These are phyloP conservation scores for Lactarius vividus DNA, from an alignment of 768 basidiomycete genomes.

Conservation along the genomic window DNA sequence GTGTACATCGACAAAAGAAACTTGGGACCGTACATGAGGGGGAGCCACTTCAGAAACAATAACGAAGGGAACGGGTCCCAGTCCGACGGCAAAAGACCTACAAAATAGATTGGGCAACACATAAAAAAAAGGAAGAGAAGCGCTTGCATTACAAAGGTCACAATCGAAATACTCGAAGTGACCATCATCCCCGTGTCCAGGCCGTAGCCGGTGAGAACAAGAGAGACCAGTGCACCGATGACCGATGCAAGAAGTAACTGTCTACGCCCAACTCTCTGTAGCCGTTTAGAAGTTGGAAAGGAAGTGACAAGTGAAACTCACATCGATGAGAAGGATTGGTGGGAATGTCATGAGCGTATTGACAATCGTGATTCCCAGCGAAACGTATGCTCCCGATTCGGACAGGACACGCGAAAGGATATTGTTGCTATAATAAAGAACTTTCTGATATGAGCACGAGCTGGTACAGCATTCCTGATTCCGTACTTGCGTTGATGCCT, in stretches of 20 bases:
- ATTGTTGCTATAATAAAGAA: constrained; percentile 88
- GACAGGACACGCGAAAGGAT: constrained; percentile 82
- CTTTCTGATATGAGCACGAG: constrained; percentile 37
- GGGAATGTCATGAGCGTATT: constrained; percentile 85
- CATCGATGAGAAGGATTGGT: constrained; percentile 85
- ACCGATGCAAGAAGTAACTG: constrained; percentile 66
- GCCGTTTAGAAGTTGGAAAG: neutral
- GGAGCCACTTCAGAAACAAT: constrained; percentile 91
- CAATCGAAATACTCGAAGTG: constrained; percentile 69
- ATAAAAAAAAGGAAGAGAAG: neutral
- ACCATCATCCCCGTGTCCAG: constrained; percentile 58
- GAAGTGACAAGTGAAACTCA: constrained; percentile 34
- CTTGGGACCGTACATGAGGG: constrained; percentile 51
- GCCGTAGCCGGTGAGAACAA: constrained; percentile 66
- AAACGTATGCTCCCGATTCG: constrained; percentile 74
- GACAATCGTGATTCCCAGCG: constrained; percentile 78
- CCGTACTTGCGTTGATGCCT: constrained; percentile 74
- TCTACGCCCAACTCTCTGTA: constrained; percentile 70
- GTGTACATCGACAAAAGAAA: neutral
- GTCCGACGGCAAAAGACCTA: constrained; percentile 84
- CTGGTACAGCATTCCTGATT: constrained; percentile 3
- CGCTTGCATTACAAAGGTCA: constrained; percentile 75
- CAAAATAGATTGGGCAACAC: constrained; percentile 1
- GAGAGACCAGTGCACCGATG: constrained; percentile 60
- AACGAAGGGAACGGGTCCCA: constrained; percentile 92